phyloP scores from a whole-genome alignment of 331 rosid genomes.

The Cydonia oblonga region DNA sequence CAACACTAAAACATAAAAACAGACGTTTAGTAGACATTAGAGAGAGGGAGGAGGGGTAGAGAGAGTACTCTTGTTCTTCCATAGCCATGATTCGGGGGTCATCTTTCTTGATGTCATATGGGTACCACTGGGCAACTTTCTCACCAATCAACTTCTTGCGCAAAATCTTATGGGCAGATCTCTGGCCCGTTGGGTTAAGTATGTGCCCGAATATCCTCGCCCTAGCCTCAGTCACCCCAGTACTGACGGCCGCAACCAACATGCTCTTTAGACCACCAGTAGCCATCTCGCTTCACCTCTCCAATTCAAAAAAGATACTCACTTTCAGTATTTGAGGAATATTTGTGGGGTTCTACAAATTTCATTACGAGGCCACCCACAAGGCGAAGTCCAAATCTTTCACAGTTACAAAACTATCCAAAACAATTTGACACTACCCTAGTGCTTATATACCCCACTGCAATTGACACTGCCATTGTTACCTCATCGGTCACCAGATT shows the following conservation, averaged over 20 bases:
- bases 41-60: constrained; percentile 13
- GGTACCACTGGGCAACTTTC: constrained; percentile 77
- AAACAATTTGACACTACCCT: background rate
- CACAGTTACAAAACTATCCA: background rate
- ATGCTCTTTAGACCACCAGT: constrained; percentile 43
- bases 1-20: background rate
- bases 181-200: constrained; percentile 52
- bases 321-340: background rate
- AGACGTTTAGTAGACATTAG: background rate
- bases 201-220: constrained; percentile 70
- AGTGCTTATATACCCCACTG: background rate
- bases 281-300: constrained; percentile 33
- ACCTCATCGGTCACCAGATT: background rate
- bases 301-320: background rate
- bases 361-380: background rate
- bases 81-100: constrained; percentile 69
- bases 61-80: constrained; percentile 56
- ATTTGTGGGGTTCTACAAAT: background rate
- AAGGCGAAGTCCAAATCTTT: background rate
- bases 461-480: background rate
- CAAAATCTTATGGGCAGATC: constrained; percentile 63
- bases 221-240: constrained; percentile 61
- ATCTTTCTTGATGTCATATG: constrained; percentile 58
- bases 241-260: constrained; percentile 30
- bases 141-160: constrained; percentile 84